Evolutionary conservation across 2,329 filamentous ascomycete species (phyloP), one percentile per base, ranked within the genome.

Genomic region (Aquanectria penicillioides): DNA sequence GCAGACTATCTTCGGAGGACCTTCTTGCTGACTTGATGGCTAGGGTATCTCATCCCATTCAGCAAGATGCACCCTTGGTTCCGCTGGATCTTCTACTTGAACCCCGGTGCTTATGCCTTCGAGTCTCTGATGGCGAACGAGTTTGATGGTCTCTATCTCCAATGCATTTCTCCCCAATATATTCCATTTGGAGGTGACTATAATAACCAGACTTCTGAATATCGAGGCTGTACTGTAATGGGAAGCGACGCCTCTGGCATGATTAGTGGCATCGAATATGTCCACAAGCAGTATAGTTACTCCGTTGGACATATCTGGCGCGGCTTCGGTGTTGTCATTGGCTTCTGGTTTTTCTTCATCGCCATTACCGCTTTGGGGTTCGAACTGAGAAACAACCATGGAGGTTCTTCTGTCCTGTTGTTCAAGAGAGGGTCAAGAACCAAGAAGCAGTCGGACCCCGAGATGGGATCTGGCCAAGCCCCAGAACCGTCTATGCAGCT

Each of bases 281-380:
- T 89, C 69, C 20, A 68, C 75, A 3, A 78, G 77, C 68, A 71
- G 18, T 87, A 83, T 65, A 70, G 75, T 28, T 90, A 88, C 68
- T 75, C 75, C 10, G 73, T 79, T 9, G 74, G 74, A 2, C 80
- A 90, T 64, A 74, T 86, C 28, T 90, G 88, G 88, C 85, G 90
- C 3, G 92, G 92, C 70, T 91, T 90, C 65, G 90, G 89, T 13
- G 86, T 92, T 2, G 75, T 93, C 5, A 84, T 93, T 50, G 90
- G 87, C 0, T 93, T 91, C 62, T 83, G 85, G 1, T 83, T 90
- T 1, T 81, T 93, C 2, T 94, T 93, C 69, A 83, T 94, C 11
- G 60, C 86, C 3, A 74, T 93, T 25, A 93, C 90, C 0, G 81
- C 89, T 11, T 64, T 89, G 34, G 89, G 86, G 2, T 86, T 88